A percentile compares a stretch with the other conserved stretches of the same genome.
Evolutionary conservation across 345 rosid species (phyloP).

Genomic region (Orychophragmus violaceus): DNA sequence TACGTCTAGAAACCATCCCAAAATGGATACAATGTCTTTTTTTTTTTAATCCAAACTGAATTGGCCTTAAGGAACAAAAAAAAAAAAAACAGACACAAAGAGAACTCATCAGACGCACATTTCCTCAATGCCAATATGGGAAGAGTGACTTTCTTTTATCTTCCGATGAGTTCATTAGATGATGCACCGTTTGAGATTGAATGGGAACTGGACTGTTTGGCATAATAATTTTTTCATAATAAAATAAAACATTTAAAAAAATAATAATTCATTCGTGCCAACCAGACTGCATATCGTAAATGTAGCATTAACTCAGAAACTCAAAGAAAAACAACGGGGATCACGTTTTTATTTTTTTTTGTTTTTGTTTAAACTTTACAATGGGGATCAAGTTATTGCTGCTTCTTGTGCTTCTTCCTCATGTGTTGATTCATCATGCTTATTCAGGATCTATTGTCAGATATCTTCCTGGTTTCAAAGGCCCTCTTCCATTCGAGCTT

Average conservation of each 20-base stretch:
- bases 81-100: no score
- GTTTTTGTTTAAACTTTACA: background rate
- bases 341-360: no score
- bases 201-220: background rate
- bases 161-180: no score
- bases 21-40: no score
- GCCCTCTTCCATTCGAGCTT: constrained; percentile 45
- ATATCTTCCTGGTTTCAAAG: constrained; percentile 41
- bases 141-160: no score
- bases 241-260: background rate
- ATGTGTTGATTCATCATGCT: background rate
- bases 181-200: background rate
- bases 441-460: constrained; percentile 19
- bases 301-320: background rate
- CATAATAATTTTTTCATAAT: background rate
- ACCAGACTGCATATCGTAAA: background rate
- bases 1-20: no score
- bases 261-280: background rate
- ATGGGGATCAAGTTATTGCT: background rate
- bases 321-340: no score
- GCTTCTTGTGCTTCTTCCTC: background rate
- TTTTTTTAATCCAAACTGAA: no score
- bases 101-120: no score
- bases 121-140: no score
- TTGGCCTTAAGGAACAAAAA: no score